Base-by-base conservation (phyloP, 1,284 basidiomycete genomes). In the Tilletia caries region DNA sequence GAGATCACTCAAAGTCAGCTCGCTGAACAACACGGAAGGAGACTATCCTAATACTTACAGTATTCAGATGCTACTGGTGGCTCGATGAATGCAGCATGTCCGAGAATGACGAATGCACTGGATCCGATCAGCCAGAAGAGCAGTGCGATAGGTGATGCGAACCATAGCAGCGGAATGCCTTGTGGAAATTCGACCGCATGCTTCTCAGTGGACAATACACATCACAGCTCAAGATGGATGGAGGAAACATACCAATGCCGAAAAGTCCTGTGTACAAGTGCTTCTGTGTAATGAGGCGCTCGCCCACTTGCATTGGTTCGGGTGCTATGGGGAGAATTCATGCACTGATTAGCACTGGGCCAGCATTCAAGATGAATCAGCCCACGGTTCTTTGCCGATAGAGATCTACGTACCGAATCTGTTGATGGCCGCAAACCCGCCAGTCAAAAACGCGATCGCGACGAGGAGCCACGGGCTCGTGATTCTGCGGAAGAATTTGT, bases 401-500 rank as follows among this genome's bases (percentile, higher is more conserved):
- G 37, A 41, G 10, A 41, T 41, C 8, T 27, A 29, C 91, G 80
- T 74, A 94, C 92, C 93, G 76, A 91, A 97, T 80, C 87, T 89
- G 85, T 93, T 95, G 86, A 98, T 95, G 58, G 89, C 88, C 41
- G 89, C 85, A 85, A 97, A 98, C 2, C 95, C 95, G 64, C 92
- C 92, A 73, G 94, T 89, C 76, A 98, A 89, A 87, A 98, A 94
- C 44, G 86, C 88, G 72, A 97, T 86, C 3, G 95, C 89, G 78
- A 95, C 86, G 73, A 98, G 88, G 60, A 98, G 89, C 48, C 89
- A 83, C 6, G 88, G 88, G 84, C 92, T 94, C 72, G 91, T 93
- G 78, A 98, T 84, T 29, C 52, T 37, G 48, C 13, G 23, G 27
- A 60, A 2, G 23, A 37, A 48, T n/a, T n/a, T n/a, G n/a, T n/a